Percentiles rank a stretch among this genome's conserved stretches.
Conservation (phyloP, 2,329 filamentous ascomycete species). For the Chalaropsis thielavioides region DNA sequence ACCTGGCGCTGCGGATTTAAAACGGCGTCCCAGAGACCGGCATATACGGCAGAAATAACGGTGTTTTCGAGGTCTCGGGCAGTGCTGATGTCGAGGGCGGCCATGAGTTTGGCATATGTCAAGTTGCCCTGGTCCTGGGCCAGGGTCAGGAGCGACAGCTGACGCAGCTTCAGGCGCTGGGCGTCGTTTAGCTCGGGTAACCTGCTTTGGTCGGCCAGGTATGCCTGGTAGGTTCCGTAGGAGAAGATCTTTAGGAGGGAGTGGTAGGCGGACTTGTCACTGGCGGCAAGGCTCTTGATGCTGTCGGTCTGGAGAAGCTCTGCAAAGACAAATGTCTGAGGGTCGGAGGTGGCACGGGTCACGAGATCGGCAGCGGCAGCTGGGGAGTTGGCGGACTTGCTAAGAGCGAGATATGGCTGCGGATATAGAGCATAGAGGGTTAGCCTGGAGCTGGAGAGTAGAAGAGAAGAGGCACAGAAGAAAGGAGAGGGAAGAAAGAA, state of each 20-base stretch:
- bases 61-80: constrained; percentile 66
- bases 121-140: constrained; percentile 54
- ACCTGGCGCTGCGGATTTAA: constrained; percentile 64
- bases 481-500: too few species aligned
- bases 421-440: constrained; percentile 23
- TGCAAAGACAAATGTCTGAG: constrained; percentile 82
- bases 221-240: constrained; percentile 75
- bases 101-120: constrained; percentile 55
- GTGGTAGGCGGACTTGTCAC: constrained; percentile 39
- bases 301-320: constrained; percentile 75
- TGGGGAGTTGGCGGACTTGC: constrained; percentile 70
- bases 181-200: constrained; percentile 58
- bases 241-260: constrained; percentile 76
- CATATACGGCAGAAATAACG: constrained; percentile 77
- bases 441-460: not conserved
- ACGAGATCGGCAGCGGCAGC: constrained; percentile 77
- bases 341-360: constrained; percentile 72
- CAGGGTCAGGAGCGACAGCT: constrained; percentile 76
- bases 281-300: constrained; percentile 54
- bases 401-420: constrained; percentile 79
- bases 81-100: constrained; percentile 50
- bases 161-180: constrained; percentile 74
- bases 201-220: constrained; percentile 32
- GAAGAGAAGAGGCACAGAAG: not conserved
- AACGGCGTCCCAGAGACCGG: constrained; percentile 64